Base-by-base conservation (phyloP, 1,284 basidiomycete species). In the Pseudozyma sp. region DNA sequence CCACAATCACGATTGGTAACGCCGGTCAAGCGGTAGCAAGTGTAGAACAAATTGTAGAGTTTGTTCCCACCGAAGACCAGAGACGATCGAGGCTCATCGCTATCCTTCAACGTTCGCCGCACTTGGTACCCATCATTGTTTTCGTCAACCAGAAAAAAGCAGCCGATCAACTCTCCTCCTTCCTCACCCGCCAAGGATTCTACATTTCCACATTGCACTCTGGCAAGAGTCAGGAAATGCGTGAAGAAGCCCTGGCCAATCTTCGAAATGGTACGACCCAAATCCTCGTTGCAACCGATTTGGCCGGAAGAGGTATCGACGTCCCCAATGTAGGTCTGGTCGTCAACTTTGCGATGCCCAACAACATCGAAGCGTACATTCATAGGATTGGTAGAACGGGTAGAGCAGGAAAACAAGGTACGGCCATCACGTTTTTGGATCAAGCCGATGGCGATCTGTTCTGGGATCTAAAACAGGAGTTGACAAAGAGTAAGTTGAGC, bases 111-210 rank as follows among this genome's bases (percentile, higher is more conserved):
- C 50, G 38, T 1, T 91, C 90, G 68, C 88, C 89, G 59, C 93
- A 92, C 86, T 86, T 90, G 31, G 90, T 96, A 31, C 97, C 97
- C 1, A 98, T 99, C 82, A 99, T 99, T 76, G 93, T 96, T 13
- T 99, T 99, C 86, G 95, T 97, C 88, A 99, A 98, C 86, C 95
- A 98, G 86, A 99, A 98, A 89, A 96, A 96, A 88, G 95, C 93
- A 7, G 96, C 95, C 49, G 96, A 99, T 83, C 92, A 93, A 90
- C 92, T 99, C 21, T 92, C 93, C 43, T 93, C 93, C 85, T 95
- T 97, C 82, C 88, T 99, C 9, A 90, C 91, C 56, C 91, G 93
- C 59, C 92, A 91, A 42, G 93, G 93, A 1, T 95, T 93, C 91
- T 91, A 88, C 70, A 91, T 92, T 0, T 90, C 93, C 10, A 95